These are phyloP conservation scores for Bipolaris gigantea DNA, from an alignment of 2,329 filamentous ascomycete genomes.

Conservation along the genomic window DNA sequence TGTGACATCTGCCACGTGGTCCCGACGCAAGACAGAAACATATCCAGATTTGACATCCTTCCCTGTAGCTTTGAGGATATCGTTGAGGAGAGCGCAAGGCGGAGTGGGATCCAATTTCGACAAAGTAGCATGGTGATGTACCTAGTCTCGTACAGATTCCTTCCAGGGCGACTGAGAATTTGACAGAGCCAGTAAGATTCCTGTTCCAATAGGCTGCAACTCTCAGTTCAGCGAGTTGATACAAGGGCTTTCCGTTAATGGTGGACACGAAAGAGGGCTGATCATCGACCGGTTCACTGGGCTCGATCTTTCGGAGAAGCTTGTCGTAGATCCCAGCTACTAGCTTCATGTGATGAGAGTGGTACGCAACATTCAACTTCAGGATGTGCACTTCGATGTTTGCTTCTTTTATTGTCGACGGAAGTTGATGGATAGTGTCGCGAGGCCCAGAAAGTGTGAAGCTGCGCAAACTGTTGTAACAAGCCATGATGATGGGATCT, in stretches of 20 bases:
- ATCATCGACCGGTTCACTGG: not conserved
- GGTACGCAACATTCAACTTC: conserved; percentile 50
- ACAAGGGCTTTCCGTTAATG: conserved; percentile 10
- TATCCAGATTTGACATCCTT: conserved; percentile 11
- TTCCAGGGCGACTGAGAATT: conserved; percentile 25
- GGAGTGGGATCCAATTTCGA: conserved; percentile 26
- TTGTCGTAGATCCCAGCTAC: conserved; percentile 21
- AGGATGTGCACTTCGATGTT: conserved; percentile 45
- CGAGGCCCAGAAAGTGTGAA: conserved; percentile 16
- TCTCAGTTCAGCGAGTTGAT: not conserved
- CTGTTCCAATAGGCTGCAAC: conserved; percentile 19
- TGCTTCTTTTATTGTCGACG: conserved; percentile 38
- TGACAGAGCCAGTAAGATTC: conserved; percentile 19
- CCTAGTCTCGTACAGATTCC: conserved; percentile 5
- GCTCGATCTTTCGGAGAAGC: conserved; percentile 6
- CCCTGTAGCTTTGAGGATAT: conserved; percentile 6
- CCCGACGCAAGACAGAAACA: conserved; percentile 13
- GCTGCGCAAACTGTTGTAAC: conserved; percentile 44
- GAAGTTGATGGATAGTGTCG: conserved; percentile 41
- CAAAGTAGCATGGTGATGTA: conserved; percentile 6
- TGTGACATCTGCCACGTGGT: conserved; percentile 8
- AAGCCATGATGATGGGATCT: conserved; percentile 19
- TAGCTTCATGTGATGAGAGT: conserved; percentile 48
- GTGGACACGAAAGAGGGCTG: conserved; percentile 10
- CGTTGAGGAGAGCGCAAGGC: conserved; percentile 17